phyloP scores from a whole-genome alignment of 2,329 filamentous ascomycete species.

The Xylariaceae sp. region DNA sequence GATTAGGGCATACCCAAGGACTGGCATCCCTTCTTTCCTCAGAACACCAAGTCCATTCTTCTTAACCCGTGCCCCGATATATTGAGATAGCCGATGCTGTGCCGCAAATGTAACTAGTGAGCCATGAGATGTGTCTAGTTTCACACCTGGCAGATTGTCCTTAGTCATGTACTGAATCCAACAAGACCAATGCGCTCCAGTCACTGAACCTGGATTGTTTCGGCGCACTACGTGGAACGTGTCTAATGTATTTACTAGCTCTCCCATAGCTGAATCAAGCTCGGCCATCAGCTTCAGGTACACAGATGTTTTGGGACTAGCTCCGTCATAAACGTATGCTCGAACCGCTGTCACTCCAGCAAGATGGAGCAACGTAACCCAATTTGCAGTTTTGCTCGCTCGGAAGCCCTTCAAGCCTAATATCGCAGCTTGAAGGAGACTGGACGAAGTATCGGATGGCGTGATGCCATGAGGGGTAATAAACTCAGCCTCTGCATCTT shows the following conservation, averaged over 20 bases:
- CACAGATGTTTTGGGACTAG: neutral
- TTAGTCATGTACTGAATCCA: neutral
- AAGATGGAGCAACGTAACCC: neutral
- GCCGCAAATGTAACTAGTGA: conserved; percentile 14
- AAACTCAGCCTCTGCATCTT: conserved; percentile 5
- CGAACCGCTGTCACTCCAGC: neutral
- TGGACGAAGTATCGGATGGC: conserved; percentile 6
- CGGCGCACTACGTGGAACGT: neutral
- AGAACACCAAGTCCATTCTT: conserved; percentile 3
- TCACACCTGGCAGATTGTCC: neutral
- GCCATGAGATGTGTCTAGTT: neutral
- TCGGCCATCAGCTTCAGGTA: conserved; percentile 4
- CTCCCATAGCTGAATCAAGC: conserved; percentile 10
- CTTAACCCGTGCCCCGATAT: conserved; percentile 5
- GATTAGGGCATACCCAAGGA: conserved; percentile 13
- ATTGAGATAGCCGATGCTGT: conserved; percentile 1
- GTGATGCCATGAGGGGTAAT: neutral
- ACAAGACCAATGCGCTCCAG: conserved; percentile 1
- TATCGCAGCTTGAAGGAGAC: conserved; percentile 11
- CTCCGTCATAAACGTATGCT: neutral
- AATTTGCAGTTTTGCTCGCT: neutral
- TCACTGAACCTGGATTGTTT: neutral
- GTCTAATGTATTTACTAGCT: neutral
- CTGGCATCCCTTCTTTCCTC: conserved; percentile 11
- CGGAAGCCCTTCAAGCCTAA: conserved; percentile 9